A percentile compares a stretch with the other conserved stretches of the same genome.
phyloP scores from a whole-genome alignment of 345 rosid species.

The Eutrema japonicum region DNA sequence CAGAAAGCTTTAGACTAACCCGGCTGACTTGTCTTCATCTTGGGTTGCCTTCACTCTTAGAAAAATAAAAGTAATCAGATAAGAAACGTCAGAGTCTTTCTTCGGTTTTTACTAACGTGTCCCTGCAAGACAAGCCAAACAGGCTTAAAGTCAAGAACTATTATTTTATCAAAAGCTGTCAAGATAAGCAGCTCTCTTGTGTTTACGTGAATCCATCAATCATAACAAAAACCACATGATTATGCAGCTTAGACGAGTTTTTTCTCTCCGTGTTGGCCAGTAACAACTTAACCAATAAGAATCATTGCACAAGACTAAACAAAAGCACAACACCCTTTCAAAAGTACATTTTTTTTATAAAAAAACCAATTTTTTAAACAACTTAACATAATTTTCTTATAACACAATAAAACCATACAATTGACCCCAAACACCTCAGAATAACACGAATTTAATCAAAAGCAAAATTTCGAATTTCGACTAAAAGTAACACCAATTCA shows the following conservation, averaged over 20 bases:
- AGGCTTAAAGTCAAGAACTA: not conserved
- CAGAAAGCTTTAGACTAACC: conserved; percentile 34
- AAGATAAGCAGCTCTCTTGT: not conserved
- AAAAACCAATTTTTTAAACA: no score
- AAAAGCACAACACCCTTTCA: conserved; percentile 10
- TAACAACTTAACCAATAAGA: not conserved
- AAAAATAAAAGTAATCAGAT: conserved; percentile 10
- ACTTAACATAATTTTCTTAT: not conserved
- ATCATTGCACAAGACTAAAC: conserved; percentile 8
- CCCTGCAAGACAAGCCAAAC: conserved; percentile 16
- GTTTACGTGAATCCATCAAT: not conserved
- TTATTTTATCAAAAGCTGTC: not conserved
- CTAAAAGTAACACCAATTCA: conserved; percentile 8
- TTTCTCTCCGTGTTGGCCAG: not conserved
- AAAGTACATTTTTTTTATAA: not conserved
- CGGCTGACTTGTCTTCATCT: conserved; percentile 31
- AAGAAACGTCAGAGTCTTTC: not conserved
- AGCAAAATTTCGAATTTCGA: not conserved
- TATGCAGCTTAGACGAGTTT: not conserved
- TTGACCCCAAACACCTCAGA: not conserved
- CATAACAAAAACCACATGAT: conserved; percentile 6
- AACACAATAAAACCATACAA: not conserved
- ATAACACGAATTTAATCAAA: not conserved
- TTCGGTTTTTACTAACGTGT: not conserved
- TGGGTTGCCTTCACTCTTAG: conserved; percentile 13